These are phyloP conservation scores for Fusarium aywerte DNA, from an alignment of 2,329 filamentous ascomycete genomes.

Conservation along the genomic window DNA sequence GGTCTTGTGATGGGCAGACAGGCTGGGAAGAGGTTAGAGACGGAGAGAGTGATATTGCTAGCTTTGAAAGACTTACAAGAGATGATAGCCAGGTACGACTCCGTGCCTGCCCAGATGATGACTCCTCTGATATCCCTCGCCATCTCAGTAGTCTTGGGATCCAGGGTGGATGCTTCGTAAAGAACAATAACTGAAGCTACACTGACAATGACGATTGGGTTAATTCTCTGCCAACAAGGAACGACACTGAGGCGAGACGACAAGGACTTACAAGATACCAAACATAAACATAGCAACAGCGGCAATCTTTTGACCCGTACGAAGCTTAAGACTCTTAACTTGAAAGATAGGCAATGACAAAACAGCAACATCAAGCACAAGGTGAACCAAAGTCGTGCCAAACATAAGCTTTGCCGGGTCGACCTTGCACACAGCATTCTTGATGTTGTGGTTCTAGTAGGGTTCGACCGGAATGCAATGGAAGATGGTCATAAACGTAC, in stretches of 20 bases:
- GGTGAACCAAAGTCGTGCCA: conserved; percentile 31
- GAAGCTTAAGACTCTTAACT: conserved; percentile 31
- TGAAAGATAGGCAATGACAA: conserved; percentile 31
- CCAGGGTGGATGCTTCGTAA: conserved; percentile 22
- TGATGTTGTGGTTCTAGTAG: conserved; percentile 32
- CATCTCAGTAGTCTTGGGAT: conserved; percentile 28
- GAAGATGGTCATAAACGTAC: conserved; percentile 36
- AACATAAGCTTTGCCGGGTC: conserved; percentile 35
- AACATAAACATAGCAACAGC: conserved; percentile 36
- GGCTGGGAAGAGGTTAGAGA: conserved; percentile 8
- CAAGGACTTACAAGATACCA: conserved; percentile 33
- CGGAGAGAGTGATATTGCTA: background rate
- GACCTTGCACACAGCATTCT: conserved; percentile 26
- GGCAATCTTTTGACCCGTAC: conserved; percentile 25
- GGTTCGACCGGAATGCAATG: conserved; percentile 28
- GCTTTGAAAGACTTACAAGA: conserved; percentile 22
- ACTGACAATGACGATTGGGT: conserved; percentile 11
- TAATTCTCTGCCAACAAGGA: background rate
- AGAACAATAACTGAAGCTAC: conserved; percentile 24
- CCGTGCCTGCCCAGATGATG: conserved; percentile 30
- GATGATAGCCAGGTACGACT: conserved; percentile 28
- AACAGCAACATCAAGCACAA: conserved; percentile 30
- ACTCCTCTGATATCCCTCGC: conserved; percentile 29
- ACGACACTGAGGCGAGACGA: background rate
- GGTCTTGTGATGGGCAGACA: conserved; percentile 31